phyloP scores from a whole-genome alignment of 768 basidiomycete species.

The Pulveroboletus sp. region DNA sequence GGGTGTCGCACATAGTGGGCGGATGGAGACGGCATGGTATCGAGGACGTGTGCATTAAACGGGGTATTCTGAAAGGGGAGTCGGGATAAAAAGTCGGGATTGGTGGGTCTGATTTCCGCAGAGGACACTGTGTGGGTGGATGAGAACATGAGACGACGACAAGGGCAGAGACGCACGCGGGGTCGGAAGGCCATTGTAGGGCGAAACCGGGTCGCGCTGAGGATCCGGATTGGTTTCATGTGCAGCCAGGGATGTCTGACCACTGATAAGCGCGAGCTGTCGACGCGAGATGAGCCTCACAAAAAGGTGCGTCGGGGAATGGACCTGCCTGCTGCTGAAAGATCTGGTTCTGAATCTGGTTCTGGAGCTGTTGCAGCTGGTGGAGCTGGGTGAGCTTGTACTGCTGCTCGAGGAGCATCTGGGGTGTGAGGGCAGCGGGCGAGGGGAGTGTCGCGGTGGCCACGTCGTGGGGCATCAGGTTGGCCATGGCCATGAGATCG shows the following conservation, averaged over 20 bases:
- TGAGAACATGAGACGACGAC: slow-evolving; percentile 11
- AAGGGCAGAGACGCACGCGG: slow-evolving; percentile 47
- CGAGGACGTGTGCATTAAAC: slow-evolving; percentile 25
- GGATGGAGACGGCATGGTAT: slow-evolving; percentile 25
- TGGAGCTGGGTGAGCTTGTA: slow-evolving; percentile 76
- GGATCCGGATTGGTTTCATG: slow-evolving; percentile 35
- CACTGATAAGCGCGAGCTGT: slow-evolving; percentile 69
- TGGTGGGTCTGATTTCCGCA: slow-evolving; percentile 60
- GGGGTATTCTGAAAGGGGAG: slow-evolving; percentile 43
- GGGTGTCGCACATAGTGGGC: slow-evolving; percentile 33
- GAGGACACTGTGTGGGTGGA: slow-evolving; percentile 49
- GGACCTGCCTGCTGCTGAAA: slow-evolving; percentile 82
- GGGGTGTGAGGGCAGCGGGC: slow-evolving; percentile 35
- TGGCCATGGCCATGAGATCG: slow-evolving; percentile 44
- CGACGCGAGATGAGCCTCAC: slow-evolving; percentile 12
- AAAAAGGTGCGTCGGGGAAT: slow-evolving; percentile 3
- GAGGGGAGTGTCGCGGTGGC: slow-evolving; percentile 11
- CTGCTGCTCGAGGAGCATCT: slow-evolving; percentile 69
- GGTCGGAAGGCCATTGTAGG: slow-evolving; percentile 60
- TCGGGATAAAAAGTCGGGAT: slow-evolving; percentile 59
- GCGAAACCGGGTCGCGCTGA: slow-evolving; percentile 32
- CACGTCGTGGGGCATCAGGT: slow-evolving; percentile 48
- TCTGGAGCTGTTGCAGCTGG: slow-evolving; percentile 74
- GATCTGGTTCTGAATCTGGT: slow-evolving; percentile 84
- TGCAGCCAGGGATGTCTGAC: slow-evolving; percentile 35